Percentiles rank a stretch among this genome's conserved stretches.
These are phyloP conservation scores for Parietaria judaica DNA, from an alignment of 306 rosid genomes.

Conservation along the genomic window DNA sequence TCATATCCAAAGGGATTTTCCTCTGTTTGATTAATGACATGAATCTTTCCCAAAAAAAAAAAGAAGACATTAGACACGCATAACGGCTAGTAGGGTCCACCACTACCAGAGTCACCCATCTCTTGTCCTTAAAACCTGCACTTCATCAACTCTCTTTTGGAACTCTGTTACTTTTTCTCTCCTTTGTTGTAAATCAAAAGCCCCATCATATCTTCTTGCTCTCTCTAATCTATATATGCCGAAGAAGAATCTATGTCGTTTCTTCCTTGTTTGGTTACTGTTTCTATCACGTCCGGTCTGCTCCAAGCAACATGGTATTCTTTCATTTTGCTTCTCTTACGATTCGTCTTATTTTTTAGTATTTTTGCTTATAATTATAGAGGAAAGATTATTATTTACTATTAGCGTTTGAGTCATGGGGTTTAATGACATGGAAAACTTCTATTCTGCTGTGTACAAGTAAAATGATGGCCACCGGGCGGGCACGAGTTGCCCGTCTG, in stretches of 20 bases:
- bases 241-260: conserved; percentile 32
- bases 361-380: not conserved
- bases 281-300: conserved; percentile 44
- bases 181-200: conserved; percentile 17
- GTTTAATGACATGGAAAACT: too few species aligned
- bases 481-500: too few species aligned
- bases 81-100: conserved; percentile 68
- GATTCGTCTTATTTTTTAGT: not conserved
- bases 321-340: not conserved
- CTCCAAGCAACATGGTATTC: conserved; percentile 68
- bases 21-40: too few species aligned
- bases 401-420: too few species aligned
- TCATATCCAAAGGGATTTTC: too few species aligned
- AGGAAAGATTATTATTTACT: too few species aligned
- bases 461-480: too few species aligned
- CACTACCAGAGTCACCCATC: conserved; percentile 8
- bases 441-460: too few species aligned
- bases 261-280: conserved; percentile 31
- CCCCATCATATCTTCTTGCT: conserved; percentile 13
- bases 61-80: too few species aligned
- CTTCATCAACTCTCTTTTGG: conserved; percentile 5
- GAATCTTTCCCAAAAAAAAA: too few species aligned
- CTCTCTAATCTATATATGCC: conserved; percentile 21
- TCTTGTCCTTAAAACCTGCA: conserved; percentile 33
- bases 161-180: conserved; percentile 3